phyloP scores from a whole-genome alignment of 768 basidiomycete species.

The Boletus edulis region DNA sequence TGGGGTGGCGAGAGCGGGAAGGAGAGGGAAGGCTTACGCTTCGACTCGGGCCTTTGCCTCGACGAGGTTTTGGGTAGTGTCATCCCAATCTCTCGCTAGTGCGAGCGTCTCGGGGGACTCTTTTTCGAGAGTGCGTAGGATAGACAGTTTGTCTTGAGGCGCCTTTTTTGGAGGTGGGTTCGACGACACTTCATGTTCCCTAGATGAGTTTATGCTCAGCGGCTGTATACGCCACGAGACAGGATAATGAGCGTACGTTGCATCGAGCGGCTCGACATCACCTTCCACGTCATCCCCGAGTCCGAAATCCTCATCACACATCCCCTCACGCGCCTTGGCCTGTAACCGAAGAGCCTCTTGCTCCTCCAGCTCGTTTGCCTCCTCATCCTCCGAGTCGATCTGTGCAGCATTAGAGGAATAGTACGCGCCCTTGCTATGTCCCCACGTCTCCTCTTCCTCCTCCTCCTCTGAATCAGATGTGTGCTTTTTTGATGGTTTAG shows the following conservation, averaged over 20 bases:
- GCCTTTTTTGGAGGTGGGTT: slow-evolving; percentile 19
- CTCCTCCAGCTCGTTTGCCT: slow-evolving; percentile 84
- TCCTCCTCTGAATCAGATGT: slow-evolving; percentile 33
- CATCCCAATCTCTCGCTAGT: slow-evolving; percentile 81
- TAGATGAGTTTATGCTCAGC: slow-evolving; percentile 11
- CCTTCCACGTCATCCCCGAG: slow-evolving; percentile 57
- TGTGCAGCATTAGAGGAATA: slow-evolving; percentile 84
- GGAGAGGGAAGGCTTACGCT: slow-evolving; percentile 41
- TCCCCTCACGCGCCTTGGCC: slow-evolving; percentile 62
- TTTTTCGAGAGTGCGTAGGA: slow-evolving; percentile 69
- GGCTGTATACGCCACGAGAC: not conserved
- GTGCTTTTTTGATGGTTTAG: slow-evolving; percentile 7
- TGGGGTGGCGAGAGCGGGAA: not conserved
- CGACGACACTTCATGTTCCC: slow-evolving; percentile 11
- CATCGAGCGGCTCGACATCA: slow-evolving; percentile 24
- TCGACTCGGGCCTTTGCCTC: slow-evolving; percentile 52
- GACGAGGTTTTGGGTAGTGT: slow-evolving; percentile 54
- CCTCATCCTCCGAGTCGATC: slow-evolving; percentile 84
- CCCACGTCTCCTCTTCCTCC: slow-evolving; percentile 75
- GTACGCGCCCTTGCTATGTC: slow-evolving; percentile 73
- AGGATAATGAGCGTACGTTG: slow-evolving; percentile 23
- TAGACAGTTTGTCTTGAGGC: slow-evolving; percentile 55
- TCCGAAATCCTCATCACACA: slow-evolving; percentile 83
- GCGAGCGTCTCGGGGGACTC: slow-evolving; percentile 77
- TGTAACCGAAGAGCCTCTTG: slow-evolving; percentile 83